phyloP scores from a whole-genome alignment of 169 alveolate species.

The Plasmodium gaboni region DNA sequence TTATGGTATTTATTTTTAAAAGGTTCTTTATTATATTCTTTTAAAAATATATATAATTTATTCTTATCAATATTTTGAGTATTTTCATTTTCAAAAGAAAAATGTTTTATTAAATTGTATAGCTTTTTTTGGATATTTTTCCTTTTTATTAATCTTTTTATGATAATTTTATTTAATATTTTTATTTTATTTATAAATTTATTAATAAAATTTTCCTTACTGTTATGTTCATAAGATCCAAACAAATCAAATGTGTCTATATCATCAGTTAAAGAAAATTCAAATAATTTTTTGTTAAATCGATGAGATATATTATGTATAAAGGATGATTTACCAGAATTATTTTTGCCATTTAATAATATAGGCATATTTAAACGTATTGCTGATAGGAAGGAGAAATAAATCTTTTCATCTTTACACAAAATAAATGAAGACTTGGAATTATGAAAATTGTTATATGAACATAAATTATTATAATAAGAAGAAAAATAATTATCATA shows the following conservation, averaged over 20 bases:
- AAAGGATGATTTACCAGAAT: conserved; percentile 79
- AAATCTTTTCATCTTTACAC: conserved; percentile 58
- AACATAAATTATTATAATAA: background rate
- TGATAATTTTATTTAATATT: conserved; percentile 35
- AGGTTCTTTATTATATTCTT: background rate
- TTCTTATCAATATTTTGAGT: background rate
- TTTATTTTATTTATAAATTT: conserved; percentile 49
- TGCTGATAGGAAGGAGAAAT: conserved; percentile 49
- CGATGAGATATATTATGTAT: conserved; percentile 66
- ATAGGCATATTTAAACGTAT: conserved; percentile 77
- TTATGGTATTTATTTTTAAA: background rate
- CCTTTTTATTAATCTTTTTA: conserved; percentile 32
- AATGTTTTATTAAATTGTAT: background rate
- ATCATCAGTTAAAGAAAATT: conserved; percentile 83
- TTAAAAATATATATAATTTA: too few species aligned
- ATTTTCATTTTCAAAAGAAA: background rate
- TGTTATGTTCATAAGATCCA: conserved; percentile 88
- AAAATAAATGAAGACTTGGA: conserved; percentile 6
- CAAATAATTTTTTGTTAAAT: conserved; percentile 76
- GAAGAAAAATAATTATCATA: background rate
- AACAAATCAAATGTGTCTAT: conserved; percentile 87
- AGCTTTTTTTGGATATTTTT: background rate
- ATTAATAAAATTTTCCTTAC: conserved; percentile 41
- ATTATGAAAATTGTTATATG: background rate
- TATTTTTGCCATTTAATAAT: conserved; percentile 77